Percentiles rank a stretch among this genome's conserved stretches.
These are phyloP conservation scores for Diplodia seriata DNA, from an alignment of 2,329 filamentous ascomycete species.

Conservation along the genomic window DNA sequence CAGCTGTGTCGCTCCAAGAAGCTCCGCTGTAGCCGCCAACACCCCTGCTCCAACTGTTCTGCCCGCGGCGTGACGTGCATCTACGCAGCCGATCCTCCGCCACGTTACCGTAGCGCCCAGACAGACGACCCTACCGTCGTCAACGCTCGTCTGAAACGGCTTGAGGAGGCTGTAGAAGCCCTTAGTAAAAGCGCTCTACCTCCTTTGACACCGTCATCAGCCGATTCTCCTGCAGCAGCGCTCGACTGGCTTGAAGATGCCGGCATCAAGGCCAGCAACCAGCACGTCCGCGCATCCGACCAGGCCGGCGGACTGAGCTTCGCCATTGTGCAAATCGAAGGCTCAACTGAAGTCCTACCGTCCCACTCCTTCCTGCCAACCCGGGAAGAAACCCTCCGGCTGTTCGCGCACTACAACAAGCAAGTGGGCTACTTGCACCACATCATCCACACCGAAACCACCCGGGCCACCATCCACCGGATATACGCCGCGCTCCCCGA, in stretches of 20 bases:
- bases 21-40: slow-evolving; percentile 19
- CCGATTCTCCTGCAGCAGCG: neutral
- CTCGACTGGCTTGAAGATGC: neutral
- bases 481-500: neutral
- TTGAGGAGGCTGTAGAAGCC: slow-evolving; percentile 6
- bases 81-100: neutral
- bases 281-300: neutral
- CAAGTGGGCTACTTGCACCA: slow-evolving; percentile 12
- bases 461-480: neutral
- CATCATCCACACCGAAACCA: neutral
- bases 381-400: neutral
- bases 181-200: neutral
- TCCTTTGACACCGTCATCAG: neutral
- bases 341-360: too few relatives aligned
- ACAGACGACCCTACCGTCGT: neutral
- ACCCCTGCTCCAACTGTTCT: slow-evolving; percentile 23
- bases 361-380: neutral
- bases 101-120: neutral
- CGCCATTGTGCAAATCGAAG: neutral
- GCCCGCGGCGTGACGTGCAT: neutral
- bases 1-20: slow-evolving; percentile 29
- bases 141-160: neutral
- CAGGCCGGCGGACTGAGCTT: neutral
- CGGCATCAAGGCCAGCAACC: neutral
- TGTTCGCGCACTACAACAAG: slow-evolving; percentile 2